phyloP scores from a whole-genome alignment of 2,329 filamentous ascomycete genomes.

The Chrysosphaeria jannelii region DNA sequence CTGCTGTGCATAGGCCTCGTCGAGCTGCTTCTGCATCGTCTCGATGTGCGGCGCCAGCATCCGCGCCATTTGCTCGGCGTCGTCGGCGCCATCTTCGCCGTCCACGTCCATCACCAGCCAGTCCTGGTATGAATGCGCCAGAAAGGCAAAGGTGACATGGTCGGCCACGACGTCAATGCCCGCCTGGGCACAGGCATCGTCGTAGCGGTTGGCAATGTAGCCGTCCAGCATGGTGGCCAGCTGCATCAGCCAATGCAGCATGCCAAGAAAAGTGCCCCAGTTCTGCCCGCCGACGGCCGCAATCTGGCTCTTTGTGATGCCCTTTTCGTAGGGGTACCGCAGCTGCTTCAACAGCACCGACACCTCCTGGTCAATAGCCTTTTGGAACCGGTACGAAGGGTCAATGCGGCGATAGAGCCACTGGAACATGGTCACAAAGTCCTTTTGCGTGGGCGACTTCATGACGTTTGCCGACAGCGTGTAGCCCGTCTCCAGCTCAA shows the following conservation, averaged over 20 bases:
- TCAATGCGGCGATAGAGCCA: slow-evolving; percentile 94
- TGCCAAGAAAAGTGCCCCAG: slow-evolving; percentile 78
- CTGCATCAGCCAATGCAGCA: slow-evolving; percentile 99
- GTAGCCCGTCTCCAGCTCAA: slow-evolving; percentile 94
- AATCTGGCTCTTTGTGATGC: slow-evolving; percentile 88
- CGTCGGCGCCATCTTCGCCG: slow-evolving; percentile 37
- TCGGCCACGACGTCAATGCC: slow-evolving; percentile 73
- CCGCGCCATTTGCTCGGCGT: slow-evolving; percentile 43
- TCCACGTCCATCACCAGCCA: slow-evolving; percentile 71
- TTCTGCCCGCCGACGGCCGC: slow-evolving; percentile 87
- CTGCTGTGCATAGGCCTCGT: slow-evolving; percentile 59
- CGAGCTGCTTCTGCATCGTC: slow-evolving; percentile 67
- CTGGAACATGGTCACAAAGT: slow-evolving; percentile 94
- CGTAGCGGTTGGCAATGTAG: slow-evolving; percentile 49
- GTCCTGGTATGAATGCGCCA: slow-evolving; percentile 69
- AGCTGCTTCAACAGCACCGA: slow-evolving; percentile 77
- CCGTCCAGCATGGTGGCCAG: slow-evolving; percentile 77
- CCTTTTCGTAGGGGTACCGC: slow-evolving; percentile 81
- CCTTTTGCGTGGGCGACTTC: slow-evolving; percentile 86
- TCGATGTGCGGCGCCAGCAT: slow-evolving; percentile 61
- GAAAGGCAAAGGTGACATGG: slow-evolving; percentile 78
- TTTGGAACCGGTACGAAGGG: slow-evolving; percentile 74
- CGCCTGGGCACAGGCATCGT: slow-evolving; percentile 65
- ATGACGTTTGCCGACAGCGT: slow-evolving; percentile 70
- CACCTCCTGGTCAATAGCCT: slow-evolving; percentile 85